A percentile compares a stretch with the other conserved stretches of the same genome.
Conservation (phyloP, 495 filamentous ascomycete genomes). For the Neurospora sp. region DNA sequence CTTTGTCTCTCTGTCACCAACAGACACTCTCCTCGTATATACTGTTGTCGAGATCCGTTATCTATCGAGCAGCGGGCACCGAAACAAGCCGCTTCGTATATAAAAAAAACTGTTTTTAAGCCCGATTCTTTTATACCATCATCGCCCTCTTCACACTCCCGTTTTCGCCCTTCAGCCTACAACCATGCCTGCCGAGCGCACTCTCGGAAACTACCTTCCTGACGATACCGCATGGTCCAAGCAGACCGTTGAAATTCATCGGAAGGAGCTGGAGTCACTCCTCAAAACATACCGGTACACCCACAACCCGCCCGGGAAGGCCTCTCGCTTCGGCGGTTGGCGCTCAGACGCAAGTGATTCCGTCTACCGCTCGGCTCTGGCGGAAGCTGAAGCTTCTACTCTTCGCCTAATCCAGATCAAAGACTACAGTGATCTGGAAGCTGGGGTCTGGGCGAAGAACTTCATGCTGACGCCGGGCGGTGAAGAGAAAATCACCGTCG, state of each 20-base stretch:
- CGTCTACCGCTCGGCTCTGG: background rate
- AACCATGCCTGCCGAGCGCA: background rate
- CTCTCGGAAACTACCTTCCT: background rate
- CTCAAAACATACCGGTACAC: background rate
- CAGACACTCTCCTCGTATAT: background rate
- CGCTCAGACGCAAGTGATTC: background rate
- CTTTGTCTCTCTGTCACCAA: background rate
- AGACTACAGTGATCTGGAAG: background rate
- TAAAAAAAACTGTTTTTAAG: too few species aligned
- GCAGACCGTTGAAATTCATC: background rate
- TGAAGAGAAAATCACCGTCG: background rate
- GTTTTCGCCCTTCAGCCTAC: background rate
- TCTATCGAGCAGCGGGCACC: too few species aligned
- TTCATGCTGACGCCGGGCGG: background rate
- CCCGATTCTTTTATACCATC: background rate
- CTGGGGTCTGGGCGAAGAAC: background rate
- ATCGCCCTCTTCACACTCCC: too few species aligned
- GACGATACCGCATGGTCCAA: background rate
- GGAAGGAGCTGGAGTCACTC: background rate
- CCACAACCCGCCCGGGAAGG: background rate
- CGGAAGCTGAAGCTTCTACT: background rate
- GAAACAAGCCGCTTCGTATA: too few species aligned
- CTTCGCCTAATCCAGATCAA: background rate
- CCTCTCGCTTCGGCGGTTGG: background rate
- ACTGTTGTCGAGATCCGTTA: background rate